Percentiles rank a stretch among this genome's conserved stretches.
Conservation (phyloP, 139 green algal species). For the Parachlorella kessleri region DNA sequence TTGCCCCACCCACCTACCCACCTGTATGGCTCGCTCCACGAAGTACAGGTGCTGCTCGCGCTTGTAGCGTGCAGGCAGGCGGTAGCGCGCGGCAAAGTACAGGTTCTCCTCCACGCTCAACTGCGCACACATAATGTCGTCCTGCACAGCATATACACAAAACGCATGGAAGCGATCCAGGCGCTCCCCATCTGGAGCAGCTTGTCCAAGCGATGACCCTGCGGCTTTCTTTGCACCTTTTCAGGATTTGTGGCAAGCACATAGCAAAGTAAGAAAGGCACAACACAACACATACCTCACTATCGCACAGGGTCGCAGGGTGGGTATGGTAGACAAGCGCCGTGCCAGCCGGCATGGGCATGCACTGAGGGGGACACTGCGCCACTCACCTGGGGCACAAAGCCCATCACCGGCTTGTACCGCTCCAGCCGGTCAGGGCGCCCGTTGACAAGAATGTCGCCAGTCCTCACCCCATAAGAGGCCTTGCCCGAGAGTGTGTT, state of each 20-base stretch:
- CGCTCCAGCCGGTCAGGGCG: slow-evolving; percentile 27
- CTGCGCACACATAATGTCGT: slow-evolving; percentile 72
- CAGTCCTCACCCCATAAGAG: slow-evolving; percentile 47
- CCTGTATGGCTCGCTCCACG: slow-evolving; percentile 35
- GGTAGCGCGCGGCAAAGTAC: slow-evolving; percentile 44
- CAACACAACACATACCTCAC: too few relatives aligned
- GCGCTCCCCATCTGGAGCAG: too few relatives aligned
- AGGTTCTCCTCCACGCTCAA: slow-evolving; percentile 75
- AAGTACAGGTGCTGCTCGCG: slow-evolving; percentile 32
- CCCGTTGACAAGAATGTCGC: slow-evolving; percentile 61
- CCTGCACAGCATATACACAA: slow-evolving; percentile 48
- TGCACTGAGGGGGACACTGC: too few relatives aligned
- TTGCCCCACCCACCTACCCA: too few relatives aligned
- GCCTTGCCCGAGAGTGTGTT: slow-evolving; percentile 55
- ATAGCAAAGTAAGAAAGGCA: neutral
- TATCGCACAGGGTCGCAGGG: too few relatives aligned
- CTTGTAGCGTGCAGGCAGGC: slow-evolving; percentile 37
- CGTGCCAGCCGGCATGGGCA: too few relatives aligned
- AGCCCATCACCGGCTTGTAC: slow-evolving; percentile 59
- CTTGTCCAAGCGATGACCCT: too few relatives aligned
- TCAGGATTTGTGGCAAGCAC: too few relatives aligned
- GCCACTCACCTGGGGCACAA: slow-evolving; percentile 70
- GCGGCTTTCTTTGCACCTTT: too few relatives aligned
- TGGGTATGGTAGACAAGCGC: too few relatives aligned
- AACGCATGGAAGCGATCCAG: too few relatives aligned